phyloP scores from a whole-genome alignment of 257 asterid genomes.

The Thymus quinquecostatus region DNA sequence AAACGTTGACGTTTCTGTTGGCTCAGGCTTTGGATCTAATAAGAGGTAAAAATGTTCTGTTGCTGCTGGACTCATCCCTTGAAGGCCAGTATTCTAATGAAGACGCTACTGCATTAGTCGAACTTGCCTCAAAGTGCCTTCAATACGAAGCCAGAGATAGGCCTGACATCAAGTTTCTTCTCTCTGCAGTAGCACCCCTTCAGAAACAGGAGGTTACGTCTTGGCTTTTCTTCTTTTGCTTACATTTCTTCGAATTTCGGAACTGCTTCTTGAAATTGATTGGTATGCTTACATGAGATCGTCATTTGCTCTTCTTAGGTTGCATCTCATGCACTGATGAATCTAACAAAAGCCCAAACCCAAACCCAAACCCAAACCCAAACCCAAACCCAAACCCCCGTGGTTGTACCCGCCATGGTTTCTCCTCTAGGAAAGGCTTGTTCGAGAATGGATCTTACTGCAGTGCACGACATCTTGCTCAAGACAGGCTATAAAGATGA shows the following conservation, averaged over 20 bases:
- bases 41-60: conserved; percentile 75
- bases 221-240: not conserved
- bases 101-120: conserved; percentile 92
- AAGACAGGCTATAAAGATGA: conserved; percentile 97
- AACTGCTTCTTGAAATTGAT: not conserved
- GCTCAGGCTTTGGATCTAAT: conserved; percentile 90
- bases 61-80: conserved; percentile 93
- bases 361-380: conserved; percentile 34
- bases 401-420: conserved; percentile 69
- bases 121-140: conserved; percentile 92
- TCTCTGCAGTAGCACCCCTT: conserved; percentile 78
- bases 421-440: conserved; percentile 99
- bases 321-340: conserved; percentile 81
- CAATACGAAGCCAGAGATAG: conserved; percentile 95
- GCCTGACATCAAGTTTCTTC: conserved; percentile 79
- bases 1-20: conserved; percentile 26
- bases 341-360: conserved; percentile 54
- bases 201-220: conserved; percentile 77
- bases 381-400: conserved; percentile 56
- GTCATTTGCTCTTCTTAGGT: conserved; percentile 47
- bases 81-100: conserved; percentile 95
- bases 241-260: not conserved
- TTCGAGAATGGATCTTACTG: conserved; percentile 89
- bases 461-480: conserved; percentile 88
- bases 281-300: too few species aligned